Evolutionary conservation across 2,329 filamentous ascomycete genomes (phyloP), one percentile per base, ranked within the genome.

Genomic region (Colletotrichum sp.): DNA sequence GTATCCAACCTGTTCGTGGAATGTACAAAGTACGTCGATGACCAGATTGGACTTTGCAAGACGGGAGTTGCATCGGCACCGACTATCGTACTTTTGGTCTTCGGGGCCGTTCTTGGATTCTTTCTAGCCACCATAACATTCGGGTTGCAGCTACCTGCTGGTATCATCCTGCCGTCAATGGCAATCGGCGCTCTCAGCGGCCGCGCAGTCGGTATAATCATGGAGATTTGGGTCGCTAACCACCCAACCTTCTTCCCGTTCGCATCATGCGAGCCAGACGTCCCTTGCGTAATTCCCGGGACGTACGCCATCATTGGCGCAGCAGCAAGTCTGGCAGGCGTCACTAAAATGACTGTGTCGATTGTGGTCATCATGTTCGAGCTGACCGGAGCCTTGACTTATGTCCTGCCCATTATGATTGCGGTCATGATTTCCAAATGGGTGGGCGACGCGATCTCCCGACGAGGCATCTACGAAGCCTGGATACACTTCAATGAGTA

Each of bases 291-390:
- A 67, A 98, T 95, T 0, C 96, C 97, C 1, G 97, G 96, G 16
- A 98, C 96, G 2, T 99, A 99, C 82, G 97, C 97, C 78, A 98
- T 99, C 80, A 94, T 99, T 77, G 97, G 97, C 39, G 97, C 97
- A 1, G 96, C 97, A 1, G 96, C 97, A 6, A 95, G 96, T n/a
- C 92, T 99, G 3, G 95, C 95, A 7, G 97, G 97, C 64, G 95
- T 98, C 44, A 99, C 96, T 21, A 92, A 96, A 79, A 98, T 99
- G 93, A 99, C 97, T 0, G 96, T 98, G 13, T 98, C 96, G 15
- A 98, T 99, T 79, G 96, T 99, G 6, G 97, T 99, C 81, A 99
- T 99, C 86, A 98, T 98, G 94, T 99, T 99, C 82, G 97, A 99
- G 87, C 93, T 99, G 72, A 99, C 97, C 0, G 97, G 97, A 69